Evolutionary conservation across 164 flowering plant genomes (phyloP), one percentile per base, ranked within the genome.

Genomic region (Amborella trichopoda): DNA sequence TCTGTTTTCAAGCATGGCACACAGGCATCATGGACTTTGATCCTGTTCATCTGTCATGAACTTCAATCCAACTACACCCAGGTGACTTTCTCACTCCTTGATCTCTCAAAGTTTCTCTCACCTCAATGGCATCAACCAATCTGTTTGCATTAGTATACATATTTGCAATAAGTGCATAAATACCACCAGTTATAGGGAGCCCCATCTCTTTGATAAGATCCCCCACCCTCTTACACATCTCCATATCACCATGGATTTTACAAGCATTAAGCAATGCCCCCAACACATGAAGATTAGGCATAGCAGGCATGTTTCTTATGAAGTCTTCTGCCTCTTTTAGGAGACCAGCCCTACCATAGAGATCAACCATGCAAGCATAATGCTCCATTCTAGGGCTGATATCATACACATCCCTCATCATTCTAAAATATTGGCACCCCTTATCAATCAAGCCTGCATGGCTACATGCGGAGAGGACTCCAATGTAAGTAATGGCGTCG

Each of bases 61-160:
- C 26, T 49, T 74, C 73, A 43, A 70, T 51, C 78, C 78, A 74
- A 59, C 78, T 74, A 45, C 68, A 68, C 6, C 69, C 78, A 39
- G 69, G 54, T 36, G 61, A 50, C 46, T 74, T 74, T 43, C 61
- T 67, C 56, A 74, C 49, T 16, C 55, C 49, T 23, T 54, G 63
- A 14, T 66, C 60, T 46, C 38, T 50, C 78, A 74, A 60, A 58
- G 47, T 27, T 16, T 39, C 58, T 52, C 79, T 59, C 32, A 60
- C 28, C 46, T 47, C 52, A 44, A 49, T 27, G 19, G 68, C 65
- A 27, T 74, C 80, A 46, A 59, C 55, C 72, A 76, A 74, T 62
- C 73, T 68, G 6, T 74, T 74, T 3, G 42, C 49, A 50, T 51
- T 52, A 38, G 65, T 62, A 60, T 68, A 68, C 26, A 71, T 61